Conservation (phyloP, 345 rosid species). For the Excoecaria cochinchinensis region DNA sequence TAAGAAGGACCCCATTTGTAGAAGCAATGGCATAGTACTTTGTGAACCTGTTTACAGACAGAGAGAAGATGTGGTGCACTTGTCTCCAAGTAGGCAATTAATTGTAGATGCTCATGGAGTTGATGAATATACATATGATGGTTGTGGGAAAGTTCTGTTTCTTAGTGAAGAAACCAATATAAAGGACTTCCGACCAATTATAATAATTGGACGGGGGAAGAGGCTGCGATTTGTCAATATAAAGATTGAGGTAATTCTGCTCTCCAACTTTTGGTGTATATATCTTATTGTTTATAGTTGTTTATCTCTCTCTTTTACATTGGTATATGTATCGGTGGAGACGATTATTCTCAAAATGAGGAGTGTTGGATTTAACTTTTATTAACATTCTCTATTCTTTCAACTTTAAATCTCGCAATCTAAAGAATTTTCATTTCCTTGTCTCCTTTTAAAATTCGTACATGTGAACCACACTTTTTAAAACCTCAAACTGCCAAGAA, state of each 20-base stretch:
- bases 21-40: constrained; percentile 65
- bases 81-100: constrained; percentile 76
- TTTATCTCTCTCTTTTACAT: background rate
- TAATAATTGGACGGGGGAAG: constrained; percentile 87
- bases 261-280: constrained; percentile 16
- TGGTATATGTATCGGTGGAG: background rate
- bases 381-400: background rate
- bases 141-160: constrained; percentile 72
- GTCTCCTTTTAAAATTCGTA: background rate
- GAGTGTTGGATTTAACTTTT: background rate
- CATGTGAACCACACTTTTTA: background rate
- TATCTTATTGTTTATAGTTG: background rate
- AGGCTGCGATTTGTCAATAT: constrained; percentile 84
- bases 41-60: constrained; percentile 67
- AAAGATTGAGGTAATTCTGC: constrained; percentile 70
- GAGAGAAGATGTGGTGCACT: constrained; percentile 71
- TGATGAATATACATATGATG: constrained; percentile 86
- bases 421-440: background rate
- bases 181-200: constrained; percentile 65
- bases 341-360: background rate
- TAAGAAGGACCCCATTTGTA: constrained; percentile 81
- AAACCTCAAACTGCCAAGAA: background rate
- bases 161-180: constrained; percentile 56
- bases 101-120: constrained; percentile 77
- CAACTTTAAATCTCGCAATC: background rate